Conservation (phyloP, 1,284 basidiomycete species). For the Amylostereum areolatum region DNA sequence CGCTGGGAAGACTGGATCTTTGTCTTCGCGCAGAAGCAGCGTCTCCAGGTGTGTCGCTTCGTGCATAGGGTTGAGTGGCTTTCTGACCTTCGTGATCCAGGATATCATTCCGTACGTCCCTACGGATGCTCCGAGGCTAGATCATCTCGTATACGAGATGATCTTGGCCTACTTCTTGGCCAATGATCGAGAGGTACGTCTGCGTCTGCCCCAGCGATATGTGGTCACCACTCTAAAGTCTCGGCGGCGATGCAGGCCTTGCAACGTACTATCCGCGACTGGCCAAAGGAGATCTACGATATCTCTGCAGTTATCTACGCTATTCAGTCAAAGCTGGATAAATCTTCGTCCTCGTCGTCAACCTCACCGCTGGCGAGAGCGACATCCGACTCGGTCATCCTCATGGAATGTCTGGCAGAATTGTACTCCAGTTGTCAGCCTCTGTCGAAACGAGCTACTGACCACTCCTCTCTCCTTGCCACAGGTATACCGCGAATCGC, state of each 20-base stretch:
- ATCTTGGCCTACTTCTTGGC: slow-evolving; percentile 84
- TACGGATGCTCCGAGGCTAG: slow-evolving; percentile 74
- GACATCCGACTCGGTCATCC: slow-evolving; percentile 39
- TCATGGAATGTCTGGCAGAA: slow-evolving; percentile 93
- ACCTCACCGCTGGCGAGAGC: slow-evolving; percentile 23
- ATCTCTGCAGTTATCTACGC: slow-evolving; percentile 83
- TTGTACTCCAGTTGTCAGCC: slow-evolving; percentile 44
- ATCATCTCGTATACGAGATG: slow-evolving; percentile 91
- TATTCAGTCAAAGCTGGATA: slow-evolving; percentile 78
- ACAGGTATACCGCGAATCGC: slow-evolving; percentile 76
- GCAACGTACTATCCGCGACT: slow-evolving; percentile 74
- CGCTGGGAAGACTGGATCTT: slow-evolving; percentile 97
- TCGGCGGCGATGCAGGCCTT: slow-evolving; percentile 46
- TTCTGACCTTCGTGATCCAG: slow-evolving; percentile 28
- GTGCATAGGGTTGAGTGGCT: background rate
- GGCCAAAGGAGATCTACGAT: slow-evolving; percentile 92
- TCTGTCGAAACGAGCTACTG: background rate
- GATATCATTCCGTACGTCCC: slow-evolving; percentile 89
- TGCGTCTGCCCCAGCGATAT: background rate
- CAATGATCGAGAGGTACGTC: slow-evolving; percentile 66
- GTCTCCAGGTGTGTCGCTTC: slow-evolving; percentile 58
- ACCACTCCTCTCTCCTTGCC: background rate
- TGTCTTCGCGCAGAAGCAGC: slow-evolving; percentile 78
- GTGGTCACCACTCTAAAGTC: background rate
- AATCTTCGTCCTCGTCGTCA: slow-evolving; percentile 47